Evolutionary conservation across 306 rosid genomes (phyloP).

Genomic region (Luffa acutangula): DNA sequence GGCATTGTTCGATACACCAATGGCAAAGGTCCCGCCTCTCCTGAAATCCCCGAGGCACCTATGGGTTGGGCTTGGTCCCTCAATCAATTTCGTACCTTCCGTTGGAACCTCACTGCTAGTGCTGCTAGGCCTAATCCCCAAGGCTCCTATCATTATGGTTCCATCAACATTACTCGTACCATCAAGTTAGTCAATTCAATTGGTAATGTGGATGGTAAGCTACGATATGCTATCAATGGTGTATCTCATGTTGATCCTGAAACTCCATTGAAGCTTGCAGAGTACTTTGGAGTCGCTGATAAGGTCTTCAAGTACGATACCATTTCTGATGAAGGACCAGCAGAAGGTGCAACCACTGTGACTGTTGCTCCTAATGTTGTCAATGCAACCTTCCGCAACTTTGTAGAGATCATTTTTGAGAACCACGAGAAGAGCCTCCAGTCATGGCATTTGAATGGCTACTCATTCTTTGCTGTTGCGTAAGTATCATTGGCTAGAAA

Average conservation of each 20-base stretch:
- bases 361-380: conserved; percentile 29
- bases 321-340: conserved; percentile 26
- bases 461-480: conserved; percentile 10
- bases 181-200: conserved; percentile 43
- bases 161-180: conserved; percentile 62
- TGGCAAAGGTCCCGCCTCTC: conserved; percentile 43
- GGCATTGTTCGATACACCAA: conserved; percentile 38
- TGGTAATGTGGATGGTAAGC: conserved; percentile 31
- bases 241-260: conserved; percentile 45
- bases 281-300: conserved; percentile 29
- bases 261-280: conserved; percentile 76
- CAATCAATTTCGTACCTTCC: conserved; percentile 67
- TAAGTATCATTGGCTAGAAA: not conserved
- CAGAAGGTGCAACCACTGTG: not conserved
- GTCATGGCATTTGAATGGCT: conserved; percentile 54
- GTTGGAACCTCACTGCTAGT: conserved; percentile 81
- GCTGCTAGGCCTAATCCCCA: conserved; percentile 96
- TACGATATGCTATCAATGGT: conserved; percentile 65
- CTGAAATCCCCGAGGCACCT: conserved; percentile 44
- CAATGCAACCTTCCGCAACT: conserved; percentile 25
- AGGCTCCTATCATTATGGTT: conserved; percentile 75
- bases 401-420: conserved; percentile 68
- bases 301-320: conserved; percentile 43
- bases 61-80: conserved; percentile 95
- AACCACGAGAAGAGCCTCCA: conserved; percentile 67